Evolutionary conservation across 305 asterid species (phyloP).

Genomic region (Fraxinus greggii): DNA sequence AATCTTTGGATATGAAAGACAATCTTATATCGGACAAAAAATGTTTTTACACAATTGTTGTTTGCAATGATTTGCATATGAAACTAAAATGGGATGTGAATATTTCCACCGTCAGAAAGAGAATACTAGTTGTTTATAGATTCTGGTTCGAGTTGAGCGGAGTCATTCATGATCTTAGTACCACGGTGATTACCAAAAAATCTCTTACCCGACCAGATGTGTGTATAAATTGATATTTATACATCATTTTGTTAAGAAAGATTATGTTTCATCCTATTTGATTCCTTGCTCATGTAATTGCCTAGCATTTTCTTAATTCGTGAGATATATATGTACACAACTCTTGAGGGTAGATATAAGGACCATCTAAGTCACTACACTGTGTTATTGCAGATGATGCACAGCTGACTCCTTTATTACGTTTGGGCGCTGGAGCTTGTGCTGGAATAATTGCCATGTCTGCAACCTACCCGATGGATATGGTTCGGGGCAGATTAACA

Average conservation of each 20-base stretch:
- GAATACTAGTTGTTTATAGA: not conserved
- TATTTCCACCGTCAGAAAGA: not conserved
- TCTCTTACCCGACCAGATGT: not conserved
- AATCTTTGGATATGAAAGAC: not conserved
- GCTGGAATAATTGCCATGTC: slow-evolving; percentile 99
- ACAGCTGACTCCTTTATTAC: slow-evolving; percentile 81
- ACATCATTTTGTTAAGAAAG: not conserved
- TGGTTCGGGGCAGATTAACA: slow-evolving; percentile 95
- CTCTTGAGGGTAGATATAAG: not conserved
- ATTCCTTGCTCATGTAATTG: not conserved
- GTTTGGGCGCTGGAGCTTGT: slow-evolving; percentile 98
- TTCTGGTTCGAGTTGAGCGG: not conserved
- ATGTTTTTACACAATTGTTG: not conserved
- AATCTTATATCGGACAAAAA: not conserved
- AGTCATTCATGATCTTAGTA: not conserved
- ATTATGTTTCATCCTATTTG: not conserved
- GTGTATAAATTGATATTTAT: not conserved
- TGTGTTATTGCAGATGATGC: slow-evolving; percentile 67
- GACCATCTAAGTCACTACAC: not conserved
- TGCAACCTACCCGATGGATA: slow-evolving; percentile 98
- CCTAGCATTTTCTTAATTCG: not conserved
- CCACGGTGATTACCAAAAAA: not conserved
- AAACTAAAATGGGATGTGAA: not conserved
- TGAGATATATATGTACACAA: not conserved
- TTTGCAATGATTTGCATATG: not conserved